Conservation (phyloP, 148 eudicot species). For the Heliamphora exappendiculata region DNA sequence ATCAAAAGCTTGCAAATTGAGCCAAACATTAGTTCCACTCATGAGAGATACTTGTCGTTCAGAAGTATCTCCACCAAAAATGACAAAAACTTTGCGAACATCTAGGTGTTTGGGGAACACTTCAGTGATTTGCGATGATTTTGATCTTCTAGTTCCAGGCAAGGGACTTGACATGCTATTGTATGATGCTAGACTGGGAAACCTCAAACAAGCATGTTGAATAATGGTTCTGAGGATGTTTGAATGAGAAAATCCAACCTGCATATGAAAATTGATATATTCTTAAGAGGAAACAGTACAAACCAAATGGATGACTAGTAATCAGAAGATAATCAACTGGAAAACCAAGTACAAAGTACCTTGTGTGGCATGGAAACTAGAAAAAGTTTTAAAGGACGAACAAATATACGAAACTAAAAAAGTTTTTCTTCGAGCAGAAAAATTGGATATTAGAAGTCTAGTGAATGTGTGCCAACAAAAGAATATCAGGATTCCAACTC, state of each 20-base stretch:
- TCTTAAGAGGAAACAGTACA: neutral
- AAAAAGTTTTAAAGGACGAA: neutral
- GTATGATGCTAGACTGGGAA: slow-evolving; percentile 35
- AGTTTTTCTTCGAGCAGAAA: neutral
- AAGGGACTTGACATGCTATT: slow-evolving; percentile 25
- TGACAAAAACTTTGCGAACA: slow-evolving; percentile 56
- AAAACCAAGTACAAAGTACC: neutral
- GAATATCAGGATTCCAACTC: neutral
- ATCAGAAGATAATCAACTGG: neutral
- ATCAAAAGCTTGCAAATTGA: slow-evolving; percentile 60
- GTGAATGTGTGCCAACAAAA: neutral
- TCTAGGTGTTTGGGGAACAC: slow-evolving; percentile 17
- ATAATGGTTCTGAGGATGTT: slow-evolving; percentile 66
- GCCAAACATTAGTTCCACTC: slow-evolving; percentile 98
- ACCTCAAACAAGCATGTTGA: slow-evolving; percentile 68
- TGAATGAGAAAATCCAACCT: slow-evolving; percentile 93
- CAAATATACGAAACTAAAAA: neutral
- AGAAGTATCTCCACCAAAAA: slow-evolving; percentile 92
- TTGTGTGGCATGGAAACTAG: neutral
- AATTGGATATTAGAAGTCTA: neutral
- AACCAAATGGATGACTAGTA: neutral
- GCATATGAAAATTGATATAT: slow-evolving; percentile 1
- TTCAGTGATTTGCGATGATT: slow-evolving; percentile 20
- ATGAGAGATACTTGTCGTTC: slow-evolving; percentile 91
- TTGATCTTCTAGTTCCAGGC: slow-evolving; percentile 19